These are phyloP conservation scores for Mycena amicta DNA, from an alignment of 768 basidiomycete species.

Conservation along the genomic window DNA sequence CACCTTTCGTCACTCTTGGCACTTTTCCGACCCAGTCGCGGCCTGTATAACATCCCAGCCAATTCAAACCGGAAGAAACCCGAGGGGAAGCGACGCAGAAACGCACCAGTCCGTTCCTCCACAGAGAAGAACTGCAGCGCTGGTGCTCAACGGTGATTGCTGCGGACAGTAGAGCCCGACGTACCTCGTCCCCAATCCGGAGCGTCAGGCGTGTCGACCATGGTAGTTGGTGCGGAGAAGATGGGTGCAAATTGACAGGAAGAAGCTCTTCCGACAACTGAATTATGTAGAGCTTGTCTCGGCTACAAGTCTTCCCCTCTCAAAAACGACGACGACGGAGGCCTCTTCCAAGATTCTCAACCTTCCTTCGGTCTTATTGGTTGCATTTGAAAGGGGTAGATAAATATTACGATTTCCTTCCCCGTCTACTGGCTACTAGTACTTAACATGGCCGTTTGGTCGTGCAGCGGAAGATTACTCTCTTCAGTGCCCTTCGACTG, in stretches of 20 bases:
- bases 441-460: too few relatives aligned
- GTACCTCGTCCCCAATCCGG: slow-evolving; percentile 32
- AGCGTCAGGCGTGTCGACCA: neutral
- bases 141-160: neutral
- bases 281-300: too few relatives aligned
- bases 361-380: too few relatives aligned
- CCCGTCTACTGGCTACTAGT: too few relatives aligned
- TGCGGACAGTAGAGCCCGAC: slow-evolving; percentile 2
- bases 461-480: too few relatives aligned
- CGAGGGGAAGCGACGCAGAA: slow-evolving; percentile 29
- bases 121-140: slow-evolving; percentile 68
- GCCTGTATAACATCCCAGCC: slow-evolving; percentile 46
- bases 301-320: too few relatives aligned
- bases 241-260: neutral
- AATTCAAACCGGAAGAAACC: slow-evolving; percentile 11
- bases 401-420: too few relatives aligned
- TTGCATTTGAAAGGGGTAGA: too few relatives aligned
- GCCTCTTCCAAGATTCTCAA: too few relatives aligned
- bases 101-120: slow-evolving; percentile 81
- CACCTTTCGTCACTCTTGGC: slow-evolving; percentile 45
- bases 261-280: too few relatives aligned
- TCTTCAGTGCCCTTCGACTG: too few relatives aligned
- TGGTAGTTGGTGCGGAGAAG: neutral
- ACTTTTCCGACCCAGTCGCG: slow-evolving; percentile 76
- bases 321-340: too few relatives aligned